Conservation (phyloP, 2,329 filamentous ascomycete species). For the Diplodia intermedia region DNA sequence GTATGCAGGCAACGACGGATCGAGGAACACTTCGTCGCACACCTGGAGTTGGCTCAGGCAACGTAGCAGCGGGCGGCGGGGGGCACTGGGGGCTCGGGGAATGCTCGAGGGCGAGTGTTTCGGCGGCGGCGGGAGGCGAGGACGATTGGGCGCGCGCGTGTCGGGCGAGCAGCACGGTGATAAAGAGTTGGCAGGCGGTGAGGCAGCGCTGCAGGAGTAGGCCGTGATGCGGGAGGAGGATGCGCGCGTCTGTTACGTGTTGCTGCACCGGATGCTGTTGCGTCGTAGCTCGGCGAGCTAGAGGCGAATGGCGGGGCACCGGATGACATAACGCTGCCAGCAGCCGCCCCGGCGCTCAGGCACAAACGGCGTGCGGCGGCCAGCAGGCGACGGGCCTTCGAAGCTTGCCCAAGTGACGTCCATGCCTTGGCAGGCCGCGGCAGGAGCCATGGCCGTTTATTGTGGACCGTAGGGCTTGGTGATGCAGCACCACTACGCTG, state of each 20-base stretch:
- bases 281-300: background rate
- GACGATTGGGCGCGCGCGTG: constrained; percentile 1
- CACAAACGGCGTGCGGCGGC: background rate
- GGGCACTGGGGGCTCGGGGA: constrained; percentile 19
- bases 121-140: constrained; percentile 25
- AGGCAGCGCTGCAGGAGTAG: constrained; percentile 1
- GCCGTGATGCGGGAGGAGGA: constrained; percentile 8
- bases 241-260: constrained; percentile 27
- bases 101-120: constrained; percentile 31
- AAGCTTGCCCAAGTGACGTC: constrained; percentile 14
- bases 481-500: constrained; percentile 16
- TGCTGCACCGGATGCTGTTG: constrained; percentile 4
- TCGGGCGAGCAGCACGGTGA: constrained; percentile 5
- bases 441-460: constrained; percentile 14
- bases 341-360: constrained; percentile 5
- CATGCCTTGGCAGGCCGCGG: constrained; percentile 18
- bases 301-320: constrained; percentile 17
- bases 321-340: constrained; percentile 7
- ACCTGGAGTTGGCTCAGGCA: constrained; percentile 15
- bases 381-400: background rate
- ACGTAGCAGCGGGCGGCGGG: constrained; percentile 25
- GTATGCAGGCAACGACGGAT: constrained; percentile 46
- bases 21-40: constrained; percentile 36
- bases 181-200: constrained; percentile 21
- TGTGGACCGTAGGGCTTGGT: constrained; percentile 26